Evolutionary conservation across 2,329 filamentous ascomycete species (phyloP).

Genomic region (Ophiostoma pallidulum): DNA sequence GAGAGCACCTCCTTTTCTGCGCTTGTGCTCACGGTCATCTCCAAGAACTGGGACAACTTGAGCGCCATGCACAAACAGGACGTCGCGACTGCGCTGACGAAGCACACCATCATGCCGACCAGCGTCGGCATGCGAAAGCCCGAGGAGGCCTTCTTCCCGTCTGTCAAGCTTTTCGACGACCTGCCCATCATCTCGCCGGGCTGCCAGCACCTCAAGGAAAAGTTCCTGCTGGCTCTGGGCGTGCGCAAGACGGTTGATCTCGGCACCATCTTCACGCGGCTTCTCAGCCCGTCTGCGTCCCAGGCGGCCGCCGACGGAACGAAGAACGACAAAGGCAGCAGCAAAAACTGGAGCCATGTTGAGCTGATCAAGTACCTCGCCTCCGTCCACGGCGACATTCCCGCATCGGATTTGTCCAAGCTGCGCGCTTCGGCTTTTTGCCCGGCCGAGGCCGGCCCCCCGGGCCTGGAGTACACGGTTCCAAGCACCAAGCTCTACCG

Average conservation of each 20-base stretch:
- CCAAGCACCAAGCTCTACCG: conserved; percentile 51
- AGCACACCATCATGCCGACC: conserved; percentile 73
- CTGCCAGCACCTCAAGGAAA: conserved; percentile 77
- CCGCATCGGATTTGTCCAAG: conserved; percentile 66
- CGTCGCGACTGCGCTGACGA: conserved; percentile 54
- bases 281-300: conserved; percentile 54
- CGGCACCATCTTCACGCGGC: conserved; percentile 81
- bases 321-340: neutral
- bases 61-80: conserved; percentile 55
- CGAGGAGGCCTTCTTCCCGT: conserved; percentile 78
- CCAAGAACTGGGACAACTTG: conserved; percentile 83
- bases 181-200: conserved; percentile 64
- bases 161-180: conserved; percentile 92
- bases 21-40: conserved; percentile 68
- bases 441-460: conserved; percentile 59
- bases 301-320: conserved; percentile 31
- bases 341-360: conserved; percentile 75
- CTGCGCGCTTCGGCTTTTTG: conserved; percentile 72
- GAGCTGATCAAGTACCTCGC: conserved; percentile 91
- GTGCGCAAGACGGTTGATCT: conserved; percentile 94
- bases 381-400: conserved; percentile 84
- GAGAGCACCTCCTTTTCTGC: conserved; percentile 63
- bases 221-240: conserved; percentile 71
- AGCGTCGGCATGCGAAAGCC: conserved; percentile 84
- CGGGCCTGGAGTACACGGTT: conserved; percentile 44